A percentile compares a stretch with the other conserved stretches of the same genome.
phyloP scores from a whole-genome alignment of 805 yeast genomes.

The Ascoidea tarda region DNA sequence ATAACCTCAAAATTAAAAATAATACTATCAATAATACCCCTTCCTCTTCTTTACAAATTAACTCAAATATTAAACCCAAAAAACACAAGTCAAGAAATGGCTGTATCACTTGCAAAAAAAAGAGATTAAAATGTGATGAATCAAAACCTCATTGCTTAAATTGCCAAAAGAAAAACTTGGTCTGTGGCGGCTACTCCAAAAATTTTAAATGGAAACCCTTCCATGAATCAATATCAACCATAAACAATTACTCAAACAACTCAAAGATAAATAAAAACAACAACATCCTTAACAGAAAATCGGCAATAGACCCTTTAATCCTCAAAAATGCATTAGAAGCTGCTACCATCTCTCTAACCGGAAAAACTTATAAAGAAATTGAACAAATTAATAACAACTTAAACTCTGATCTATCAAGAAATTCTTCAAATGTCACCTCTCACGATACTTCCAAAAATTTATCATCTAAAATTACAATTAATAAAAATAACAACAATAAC shows the following conservation, averaged over 20 bases:
- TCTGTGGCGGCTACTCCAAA: constrained; percentile 52
- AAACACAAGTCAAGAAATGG: constrained; percentile 39
- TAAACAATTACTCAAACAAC: no score
- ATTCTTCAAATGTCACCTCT: neutral
- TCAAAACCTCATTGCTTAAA: constrained; percentile 54
- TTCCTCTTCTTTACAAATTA: no score
- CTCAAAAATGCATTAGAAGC: constrained; percentile 36
- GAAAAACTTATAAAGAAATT: constrained; percentile 35
- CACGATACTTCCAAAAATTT: neutral
- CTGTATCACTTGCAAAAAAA: constrained; percentile 56
- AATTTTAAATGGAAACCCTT: neutral
- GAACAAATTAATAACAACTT: constrained; percentile 37
- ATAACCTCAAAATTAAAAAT: no score
- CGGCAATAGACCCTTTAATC: constrained; percentile 4
- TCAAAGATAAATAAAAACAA: no score
- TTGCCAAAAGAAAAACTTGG: constrained; percentile 49
- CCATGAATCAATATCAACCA: neutral
- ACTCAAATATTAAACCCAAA: neutral
- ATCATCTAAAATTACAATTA: neutral
- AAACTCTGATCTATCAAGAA: constrained; percentile 8
- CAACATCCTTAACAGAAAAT: no score
- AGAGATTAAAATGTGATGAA: constrained; percentile 69
- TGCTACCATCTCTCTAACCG: constrained; percentile 42
- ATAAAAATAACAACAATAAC: constrained; percentile 11
- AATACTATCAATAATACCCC: neutral